Evolutionary conservation across 805 yeast genomes (phyloP), one percentile per base, ranked within the genome.

Genomic region (Kregervanrija pseudodelftensis): DNA sequence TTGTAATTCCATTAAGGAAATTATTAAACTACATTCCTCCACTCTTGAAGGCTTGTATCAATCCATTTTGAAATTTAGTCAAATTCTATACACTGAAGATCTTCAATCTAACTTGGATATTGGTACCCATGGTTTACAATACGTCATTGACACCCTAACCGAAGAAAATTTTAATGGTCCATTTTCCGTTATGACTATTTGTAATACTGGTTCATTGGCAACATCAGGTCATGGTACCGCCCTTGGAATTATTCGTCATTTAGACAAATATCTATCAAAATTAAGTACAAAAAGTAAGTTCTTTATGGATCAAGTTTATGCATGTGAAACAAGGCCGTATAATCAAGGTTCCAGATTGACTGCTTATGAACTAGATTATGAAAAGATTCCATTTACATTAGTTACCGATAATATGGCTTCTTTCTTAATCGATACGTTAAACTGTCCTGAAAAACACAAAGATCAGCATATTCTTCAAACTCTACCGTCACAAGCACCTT

Each of bases 161-260:
- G 50, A 63, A 13, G 76, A 80, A 49, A 65, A 69, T 4, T 80
- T 76, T 54, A 58, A 63, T 14, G 87, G 84, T 11, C 82, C 82
- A 4, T 81, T 89, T 59, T 77, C 95, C 1, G 90, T 88, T 3
- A 66, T 93, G 59, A 91, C 98, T 1, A 86, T 93, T 45, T 91
- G 99, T 65, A 91, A 91, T 65, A 91, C 99, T 1, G 99, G 99
- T 0, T 87, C 97, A 0, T 70, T 91, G 47, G 99, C 99, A 1
- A 91, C 99, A 1, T 87, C 98, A 4, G 98, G 98, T 2, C 91
- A 89, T 60, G 99, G 99, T 30, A 91, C 99, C 5, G 98, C 98
- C 0, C 71, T 91, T 30, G 98, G 99, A 11, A 86, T 93, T 17
- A 79, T 91, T 35, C 77, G 98, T 52, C 79, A 95, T 0, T 69